Conservation (phyloP, 192 early-diverging fungal genomes). For the Radiomyces spectabilis region DNA sequence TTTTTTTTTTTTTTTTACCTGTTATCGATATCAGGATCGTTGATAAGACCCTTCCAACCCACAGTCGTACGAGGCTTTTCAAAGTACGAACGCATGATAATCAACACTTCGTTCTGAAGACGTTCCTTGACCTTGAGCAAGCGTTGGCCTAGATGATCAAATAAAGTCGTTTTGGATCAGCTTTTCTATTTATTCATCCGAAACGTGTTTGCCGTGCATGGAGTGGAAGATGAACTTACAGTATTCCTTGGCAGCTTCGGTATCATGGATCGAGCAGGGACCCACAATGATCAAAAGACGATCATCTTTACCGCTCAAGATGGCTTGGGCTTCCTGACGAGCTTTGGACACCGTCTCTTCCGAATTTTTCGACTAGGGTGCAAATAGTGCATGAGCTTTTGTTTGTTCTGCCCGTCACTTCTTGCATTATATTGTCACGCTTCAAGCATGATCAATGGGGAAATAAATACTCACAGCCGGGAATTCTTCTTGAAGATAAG, state of each 20-base stretch:
- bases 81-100: constrained; percentile 97
- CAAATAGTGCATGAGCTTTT: too few relatives aligned
- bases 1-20: constrained; percentile 16
- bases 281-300: constrained; percentile 84
- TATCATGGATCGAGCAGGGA: constrained; percentile 93
- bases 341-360: constrained; percentile 33
- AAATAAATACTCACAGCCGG: constrained; percentile 70
- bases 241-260: constrained; percentile 77
- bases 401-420: too few relatives aligned
- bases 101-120: constrained; percentile 66
- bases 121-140: constrained; percentile 32
- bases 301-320: constrained; percentile 76
- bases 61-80: constrained; percentile 98
- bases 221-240: constrained; percentile 39
- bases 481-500: constrained; percentile 81
- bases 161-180: background rate
- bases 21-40: constrained; percentile 68
- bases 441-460: too few relatives aligned
- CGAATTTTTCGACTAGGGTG: constrained; percentile 25
- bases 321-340: constrained; percentile 57
- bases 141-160: constrained; percentile 3
- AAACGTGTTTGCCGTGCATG: background rate
- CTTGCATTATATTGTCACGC: too few relatives aligned
- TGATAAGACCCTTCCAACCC: constrained; percentile 83
- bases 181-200: background rate